Base-by-base conservation (phyloP, 257 asterid species). In the Primulina eburnea region DNA sequence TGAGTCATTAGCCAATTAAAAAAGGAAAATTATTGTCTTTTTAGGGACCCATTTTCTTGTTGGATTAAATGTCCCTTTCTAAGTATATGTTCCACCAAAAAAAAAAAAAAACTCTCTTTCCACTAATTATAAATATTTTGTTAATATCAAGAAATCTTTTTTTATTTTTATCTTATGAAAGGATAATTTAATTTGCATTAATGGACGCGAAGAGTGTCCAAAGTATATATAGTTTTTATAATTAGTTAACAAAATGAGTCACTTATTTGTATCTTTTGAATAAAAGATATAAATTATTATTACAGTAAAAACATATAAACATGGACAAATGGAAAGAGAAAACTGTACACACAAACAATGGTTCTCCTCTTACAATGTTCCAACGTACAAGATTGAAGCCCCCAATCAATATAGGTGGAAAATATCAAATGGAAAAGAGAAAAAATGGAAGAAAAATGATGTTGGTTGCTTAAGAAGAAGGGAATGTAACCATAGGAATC, bases 1-100 rank as follows among this genome's bases (percentile, higher is more conserved):
- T 83, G 88, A 86, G 69, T 78, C 87, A 77, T 61, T 29, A 78
- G 67, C 84, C 80, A 83, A 79, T 73, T 65, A 62, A 59, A 79
- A 71, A 73, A 40, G 56, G 60, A 59, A 32, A 56, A 52, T 50
- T 64, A 70, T 75, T 66, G 65, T 63, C 38, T 62, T 33, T 43
- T 69, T 75, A 7, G 55, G 20, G 12, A 7, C 17, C 0, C 8
- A 33, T 37, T 21, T 52, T 6, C 20, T 60, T 62, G 37, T 76
- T 76, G 71, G 80, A 26, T 68, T 47, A 30, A 7, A 50, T 69
- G 70, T 80, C 59, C 40, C 43, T 75, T 66, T 60, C 77, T 64
- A 56, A 47, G 35, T 73, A 30, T 38, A 5, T 20, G 70, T 20
- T 2, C 64, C 20, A 50, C 33, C 35, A 7, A 50, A 68, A 56